phyloP scores from a whole-genome alignment of 495 filamentous ascomycete species.

The Oidiodendron maius region DNA sequence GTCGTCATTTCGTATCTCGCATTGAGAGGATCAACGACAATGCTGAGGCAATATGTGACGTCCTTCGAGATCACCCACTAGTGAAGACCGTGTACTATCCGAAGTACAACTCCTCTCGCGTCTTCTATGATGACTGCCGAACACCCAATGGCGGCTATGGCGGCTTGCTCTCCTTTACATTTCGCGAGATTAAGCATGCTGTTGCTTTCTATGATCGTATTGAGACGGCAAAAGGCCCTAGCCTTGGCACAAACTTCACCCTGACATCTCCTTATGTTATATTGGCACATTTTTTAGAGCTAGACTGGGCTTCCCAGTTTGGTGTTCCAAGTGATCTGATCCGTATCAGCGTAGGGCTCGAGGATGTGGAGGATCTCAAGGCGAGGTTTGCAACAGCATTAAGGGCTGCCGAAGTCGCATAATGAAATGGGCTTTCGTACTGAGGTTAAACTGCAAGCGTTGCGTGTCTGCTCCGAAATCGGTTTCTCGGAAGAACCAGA shows the following conservation, averaged over 20 bases:
- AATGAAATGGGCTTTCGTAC: constrained; percentile 10
- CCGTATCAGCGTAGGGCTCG: constrained; percentile 84
- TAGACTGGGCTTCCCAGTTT: constrained; percentile 81
- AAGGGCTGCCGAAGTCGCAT: constrained; percentile 36
- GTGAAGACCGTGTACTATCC: constrained; percentile 87
- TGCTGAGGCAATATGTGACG: constrained; percentile 73
- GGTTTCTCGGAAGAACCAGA: too few relatives aligned
- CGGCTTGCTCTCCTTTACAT: constrained; percentile 78
- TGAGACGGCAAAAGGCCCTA: constrained; percentile 87
- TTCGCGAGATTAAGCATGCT: constrained; percentile 63
- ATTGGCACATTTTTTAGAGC: constrained; percentile 84
- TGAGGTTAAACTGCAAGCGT: too few relatives aligned
- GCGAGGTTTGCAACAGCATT: constrained; percentile 43
- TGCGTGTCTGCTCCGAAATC: too few relatives aligned
- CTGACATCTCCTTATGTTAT: constrained; percentile 84
- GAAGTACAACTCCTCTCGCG: constrained; percentile 61
- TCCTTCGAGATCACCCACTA: constrained; percentile 46
- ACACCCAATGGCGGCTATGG: constrained; percentile 80
- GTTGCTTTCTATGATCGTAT: constrained; percentile 79
- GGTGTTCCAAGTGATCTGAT: constrained; percentile 74
- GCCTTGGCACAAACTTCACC: constrained; percentile 95
- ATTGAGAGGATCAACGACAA: constrained; percentile 83
- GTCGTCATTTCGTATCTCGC: constrained; percentile 79
- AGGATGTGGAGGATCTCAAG: constrained; percentile 62
- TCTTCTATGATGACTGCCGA: constrained; percentile 73